A percentile compares a stretch with the other conserved stretches of the same genome.
Conservation (phyloP, 2,329 filamentous ascomycete species). For the Paraphoma sp. region DNA sequence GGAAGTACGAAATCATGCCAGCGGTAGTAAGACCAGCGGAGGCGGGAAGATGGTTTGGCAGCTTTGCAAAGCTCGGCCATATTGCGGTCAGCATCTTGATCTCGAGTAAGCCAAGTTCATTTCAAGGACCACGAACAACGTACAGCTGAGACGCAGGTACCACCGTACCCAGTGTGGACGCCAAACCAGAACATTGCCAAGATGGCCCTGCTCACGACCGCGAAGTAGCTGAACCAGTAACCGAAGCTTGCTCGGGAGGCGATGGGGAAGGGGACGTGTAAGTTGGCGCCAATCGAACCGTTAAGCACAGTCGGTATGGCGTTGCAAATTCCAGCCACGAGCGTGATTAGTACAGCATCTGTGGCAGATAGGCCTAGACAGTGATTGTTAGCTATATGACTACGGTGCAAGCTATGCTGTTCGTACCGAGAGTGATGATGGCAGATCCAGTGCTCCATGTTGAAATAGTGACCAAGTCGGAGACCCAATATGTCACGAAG, state of each 20-base stretch:
- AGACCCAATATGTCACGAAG: slow-evolving; percentile 55
- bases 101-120: not conserved
- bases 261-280: slow-evolving; percentile 20
- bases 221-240: slow-evolving; percentile 18
- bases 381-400: slow-evolving; percentile 40
- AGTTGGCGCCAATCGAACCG: slow-evolving; percentile 19
- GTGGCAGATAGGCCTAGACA: slow-evolving; percentile 21
- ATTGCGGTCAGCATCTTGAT: slow-evolving; percentile 13
- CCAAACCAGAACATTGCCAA: slow-evolving; percentile 22
- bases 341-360: slow-evolving; percentile 40
- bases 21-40: slow-evolving; percentile 45
- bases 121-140: not conserved
- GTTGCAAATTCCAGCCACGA: slow-evolving; percentile 31
- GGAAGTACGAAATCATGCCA: slow-evolving; percentile 34
- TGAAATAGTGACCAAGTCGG: slow-evolving; percentile 41
- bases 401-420: slow-evolving; percentile 12
- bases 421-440: slow-evolving; percentile 56
- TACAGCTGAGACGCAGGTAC: slow-evolving; percentile 15
- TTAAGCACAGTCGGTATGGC: slow-evolving; percentile 24
- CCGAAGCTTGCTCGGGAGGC: slow-evolving; percentile 14
- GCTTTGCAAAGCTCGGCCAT: slow-evolving; percentile 22
- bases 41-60: slow-evolving; percentile 54
- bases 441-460: slow-evolving; percentile 54
- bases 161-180: slow-evolving; percentile 15
- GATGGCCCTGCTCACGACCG: slow-evolving; percentile 15